A percentile compares a stretch with the other conserved stretches of the same genome.
These are phyloP conservation scores for Trichoderma orchidacearum DNA, from an alignment of 495 filamentous ascomycete genomes.

Conservation along the genomic window DNA sequence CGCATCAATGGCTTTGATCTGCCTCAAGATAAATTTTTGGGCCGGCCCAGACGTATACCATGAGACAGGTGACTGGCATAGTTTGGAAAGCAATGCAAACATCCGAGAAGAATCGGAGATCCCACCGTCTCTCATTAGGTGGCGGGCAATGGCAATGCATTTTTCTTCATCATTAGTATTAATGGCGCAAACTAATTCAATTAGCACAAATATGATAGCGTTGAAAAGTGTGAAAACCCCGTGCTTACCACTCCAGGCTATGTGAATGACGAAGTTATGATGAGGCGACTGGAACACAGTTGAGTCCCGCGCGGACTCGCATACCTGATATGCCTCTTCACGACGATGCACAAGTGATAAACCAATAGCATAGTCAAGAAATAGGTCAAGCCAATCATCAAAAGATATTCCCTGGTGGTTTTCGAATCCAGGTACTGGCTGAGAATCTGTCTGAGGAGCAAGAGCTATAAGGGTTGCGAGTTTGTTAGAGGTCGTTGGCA, in stretches of 20 bases:
- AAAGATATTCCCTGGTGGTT: slow-evolving; percentile 72
- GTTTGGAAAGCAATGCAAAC: slow-evolving; percentile 54
- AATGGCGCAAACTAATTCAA: slow-evolving; percentile 57
- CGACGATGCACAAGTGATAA: slow-evolving; percentile 43
- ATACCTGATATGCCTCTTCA: slow-evolving; percentile 61
- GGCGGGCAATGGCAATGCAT: slow-evolving; percentile 52
- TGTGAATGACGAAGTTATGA: slow-evolving; percentile 57
- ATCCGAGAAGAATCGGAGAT: slow-evolving; percentile 75
- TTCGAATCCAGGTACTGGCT: slow-evolving; percentile 24
- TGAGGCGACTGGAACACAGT: slow-evolving; percentile 64
- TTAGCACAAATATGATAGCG: slow-evolving; percentile 6
- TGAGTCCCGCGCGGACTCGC: slow-evolving; percentile 58
- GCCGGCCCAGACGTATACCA: slow-evolving; percentile 47
- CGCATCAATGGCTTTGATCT: slow-evolving; percentile 78
- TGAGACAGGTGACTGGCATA: slow-evolving; percentile 43
- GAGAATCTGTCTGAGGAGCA: slow-evolving; percentile 7
- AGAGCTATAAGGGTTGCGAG: slow-evolving; percentile 9
- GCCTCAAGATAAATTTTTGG: slow-evolving; percentile 80
- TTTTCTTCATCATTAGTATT: slow-evolving; percentile 67
- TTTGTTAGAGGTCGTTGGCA: neutral
- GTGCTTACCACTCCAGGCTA: slow-evolving; percentile 62
- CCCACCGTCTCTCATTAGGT: slow-evolving; percentile 78
- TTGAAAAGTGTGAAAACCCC: neutral
- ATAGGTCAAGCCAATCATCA: slow-evolving; percentile 76
- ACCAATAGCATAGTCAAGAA: slow-evolving; percentile 68